phyloP scores from a whole-genome alignment of 768 basidiomycete species.

The Xanthoconium stramineum region DNA sequence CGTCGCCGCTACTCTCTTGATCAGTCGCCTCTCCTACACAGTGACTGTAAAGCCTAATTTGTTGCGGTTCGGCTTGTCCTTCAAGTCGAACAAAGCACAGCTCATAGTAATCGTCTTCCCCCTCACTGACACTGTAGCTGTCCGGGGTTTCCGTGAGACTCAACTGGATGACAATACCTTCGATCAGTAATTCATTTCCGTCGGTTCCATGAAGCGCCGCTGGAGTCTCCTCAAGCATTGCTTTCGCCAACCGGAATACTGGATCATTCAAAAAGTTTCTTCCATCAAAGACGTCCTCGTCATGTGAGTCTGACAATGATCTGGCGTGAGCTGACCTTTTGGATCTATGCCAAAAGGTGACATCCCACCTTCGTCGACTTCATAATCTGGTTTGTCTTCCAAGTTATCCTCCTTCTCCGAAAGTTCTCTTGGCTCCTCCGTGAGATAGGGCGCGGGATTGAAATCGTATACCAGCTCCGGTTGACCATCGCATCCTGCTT shows the following conservation, averaged over 20 bases:
- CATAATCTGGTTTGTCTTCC: background rate
- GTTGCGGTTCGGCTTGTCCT: background rate
- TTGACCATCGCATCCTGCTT: background rate
- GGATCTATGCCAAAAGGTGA: background rate
- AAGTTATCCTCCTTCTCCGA: background rate
- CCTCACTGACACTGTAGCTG: background rate
- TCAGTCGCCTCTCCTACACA: background rate
- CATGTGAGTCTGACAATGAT: background rate
- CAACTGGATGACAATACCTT: background rate
- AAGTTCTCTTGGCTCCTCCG: background rate
- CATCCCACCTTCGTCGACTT: background rate
- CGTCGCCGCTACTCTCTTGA: background rate
- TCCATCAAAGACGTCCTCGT: background rate
- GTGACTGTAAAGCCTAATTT: background rate
- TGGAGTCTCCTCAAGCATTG: background rate
- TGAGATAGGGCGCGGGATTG: background rate
- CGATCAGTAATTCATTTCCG: constrained; percentile 5
- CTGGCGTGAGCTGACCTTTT: background rate
- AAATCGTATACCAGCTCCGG: constrained; percentile 8
- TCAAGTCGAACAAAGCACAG: background rate
- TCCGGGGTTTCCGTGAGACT: background rate
- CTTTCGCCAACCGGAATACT: background rate
- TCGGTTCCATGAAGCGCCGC: background rate
- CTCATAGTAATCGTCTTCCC: background rate
- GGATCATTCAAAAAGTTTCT: background rate